Percentiles rank a stretch among this genome's conserved stretches.
These are phyloP conservation scores for Magnusiomyces tetraspermus DNA, from an alignment of 1,139 yeast genomes.

Conservation along the genomic window DNA sequence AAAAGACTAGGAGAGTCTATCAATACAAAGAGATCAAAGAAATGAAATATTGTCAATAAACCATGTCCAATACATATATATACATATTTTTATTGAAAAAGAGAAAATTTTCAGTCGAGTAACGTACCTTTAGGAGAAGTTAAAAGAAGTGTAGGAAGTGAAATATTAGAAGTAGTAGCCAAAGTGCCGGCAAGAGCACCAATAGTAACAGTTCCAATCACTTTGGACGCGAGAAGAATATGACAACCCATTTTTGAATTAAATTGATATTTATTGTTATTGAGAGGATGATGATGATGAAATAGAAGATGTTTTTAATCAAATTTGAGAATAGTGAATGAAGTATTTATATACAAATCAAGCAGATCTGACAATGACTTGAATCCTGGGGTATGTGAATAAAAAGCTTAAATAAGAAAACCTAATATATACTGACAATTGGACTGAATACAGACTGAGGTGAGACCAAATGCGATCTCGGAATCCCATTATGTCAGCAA, in stretches of 20 bases:
- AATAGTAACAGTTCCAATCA: slow-evolving; percentile 26
- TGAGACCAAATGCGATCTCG: too few relatives aligned
- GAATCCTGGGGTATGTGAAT: too few relatives aligned
- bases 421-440: too few relatives aligned
- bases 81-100: background rate
- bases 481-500: too few relatives aligned
- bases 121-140: slow-evolving; percentile 7
- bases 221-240: slow-evolving; percentile 21
- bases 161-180: slow-evolving; percentile 20
- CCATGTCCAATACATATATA: background rate
- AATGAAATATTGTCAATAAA: background rate
- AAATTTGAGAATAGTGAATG: too few relatives aligned
- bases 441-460: too few relatives aligned
- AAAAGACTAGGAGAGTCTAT: slow-evolving; percentile 3
- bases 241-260: background rate
- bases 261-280: background rate
- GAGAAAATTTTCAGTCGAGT: too few relatives aligned
- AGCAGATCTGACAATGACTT: too few relatives aligned
- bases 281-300: too few relatives aligned
- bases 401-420: too few relatives aligned
- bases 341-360: too few relatives aligned
- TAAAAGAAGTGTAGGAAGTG: slow-evolving; percentile 18
- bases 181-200: slow-evolving; percentile 25
- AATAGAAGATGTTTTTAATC: too few relatives aligned
- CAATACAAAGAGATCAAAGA: background rate